Base-by-base conservation (phyloP, 257 asterid genomes). In the Datura wrightii region DNA sequence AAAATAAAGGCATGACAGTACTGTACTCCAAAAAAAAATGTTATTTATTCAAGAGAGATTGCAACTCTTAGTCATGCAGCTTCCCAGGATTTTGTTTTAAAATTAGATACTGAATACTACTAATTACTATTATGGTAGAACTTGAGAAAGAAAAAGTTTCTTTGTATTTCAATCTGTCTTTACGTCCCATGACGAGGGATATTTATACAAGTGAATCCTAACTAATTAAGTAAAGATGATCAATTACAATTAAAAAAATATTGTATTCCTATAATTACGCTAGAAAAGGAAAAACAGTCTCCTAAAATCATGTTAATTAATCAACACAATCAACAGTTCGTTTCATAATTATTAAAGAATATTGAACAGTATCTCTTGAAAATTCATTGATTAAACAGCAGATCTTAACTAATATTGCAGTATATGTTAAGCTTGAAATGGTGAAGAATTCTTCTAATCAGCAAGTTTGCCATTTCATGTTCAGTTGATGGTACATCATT, bases 381-480 rank as follows among this genome's bases (percentile, higher is more conserved):
- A 37, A 37, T 37, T 67, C 76, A 37, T 24, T 15, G 6, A 67
- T 36, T 67, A 67, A 31, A 67, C 50, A 39, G 76, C 76, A 67
- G 24, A 50, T 5, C 19, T 37, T 3, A 59, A 19, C 37, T 59
- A 59, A 37, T 39, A 37, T 67, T 67, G 19, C 50, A 24, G 31
- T 3, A 67, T 37, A 67, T 37, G 76, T 37, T 41, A 67, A 66
- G 76, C 46, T 37, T 67, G 50, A 50, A 65, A 37, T 24, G 7
- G 50, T 67, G 50, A 67, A 67, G 24, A 36, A 67, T 37, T 37
- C 24, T 37, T 67, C 37, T 15, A 41, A 67, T 6, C 76, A 66
- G 37, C 76, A 67, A 67, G 14, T 67, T 67, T 7, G 19, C 50
- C 76, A 37, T 67, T 37, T 67, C 76, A 8, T 67, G 76, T 67